A percentile compares a stretch with the other conserved stretches of the same genome.
Evolutionary conservation across 2,329 filamentous ascomycete genomes (phyloP).

Genomic region (Cephalotrichum gorgonifer): DNA sequence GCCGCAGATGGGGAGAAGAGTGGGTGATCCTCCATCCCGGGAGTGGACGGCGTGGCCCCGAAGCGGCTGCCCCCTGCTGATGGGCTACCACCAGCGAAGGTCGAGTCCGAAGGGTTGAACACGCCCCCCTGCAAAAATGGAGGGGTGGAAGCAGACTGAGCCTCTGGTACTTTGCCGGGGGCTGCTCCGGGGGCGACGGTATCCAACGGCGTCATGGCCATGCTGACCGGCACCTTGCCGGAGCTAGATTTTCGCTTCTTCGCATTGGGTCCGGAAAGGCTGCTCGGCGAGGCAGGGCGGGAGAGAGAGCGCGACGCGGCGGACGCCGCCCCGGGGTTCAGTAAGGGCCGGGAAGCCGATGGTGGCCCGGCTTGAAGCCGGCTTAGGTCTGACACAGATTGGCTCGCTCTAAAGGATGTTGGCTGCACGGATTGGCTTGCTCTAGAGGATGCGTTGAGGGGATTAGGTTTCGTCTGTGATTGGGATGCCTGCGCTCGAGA

Average conservation of each 20-base stretch:
- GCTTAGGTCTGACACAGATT: neutral
- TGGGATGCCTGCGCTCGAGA: too few species aligned
- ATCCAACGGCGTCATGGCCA: constrained; percentile 78
- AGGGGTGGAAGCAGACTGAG: constrained; percentile 27
- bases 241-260: constrained; percentile 79
- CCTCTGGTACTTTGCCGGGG: constrained; percentile 20
- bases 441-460: neutral
- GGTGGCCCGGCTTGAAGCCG: constrained; percentile 6
- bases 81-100: constrained; percentile 26
- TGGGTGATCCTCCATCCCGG: constrained; percentile 51
- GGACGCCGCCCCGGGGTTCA: constrained; percentile 13
- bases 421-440: neutral
- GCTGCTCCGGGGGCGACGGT: constrained; percentile 33
- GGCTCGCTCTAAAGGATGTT: neutral
- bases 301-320: constrained; percentile 36
- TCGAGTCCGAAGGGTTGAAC: constrained; percentile 33
- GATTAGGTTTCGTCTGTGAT: neutral
- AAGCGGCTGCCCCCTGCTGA: constrained; percentile 31
- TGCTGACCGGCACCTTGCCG: constrained; percentile 59
- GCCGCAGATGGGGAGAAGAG: constrained; percentile 48
- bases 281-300: constrained; percentile 61
- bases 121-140: constrained; percentile 40
- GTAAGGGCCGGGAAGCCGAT: constrained; percentile 16
- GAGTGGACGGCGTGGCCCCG: constrained; percentile 53
- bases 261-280: constrained; percentile 51